Percentiles rank a stretch among this genome's conserved stretches.
Evolutionary conservation across 2,329 filamentous ascomycete species (phyloP).

Genomic region (Aspergillus candidus): DNA sequence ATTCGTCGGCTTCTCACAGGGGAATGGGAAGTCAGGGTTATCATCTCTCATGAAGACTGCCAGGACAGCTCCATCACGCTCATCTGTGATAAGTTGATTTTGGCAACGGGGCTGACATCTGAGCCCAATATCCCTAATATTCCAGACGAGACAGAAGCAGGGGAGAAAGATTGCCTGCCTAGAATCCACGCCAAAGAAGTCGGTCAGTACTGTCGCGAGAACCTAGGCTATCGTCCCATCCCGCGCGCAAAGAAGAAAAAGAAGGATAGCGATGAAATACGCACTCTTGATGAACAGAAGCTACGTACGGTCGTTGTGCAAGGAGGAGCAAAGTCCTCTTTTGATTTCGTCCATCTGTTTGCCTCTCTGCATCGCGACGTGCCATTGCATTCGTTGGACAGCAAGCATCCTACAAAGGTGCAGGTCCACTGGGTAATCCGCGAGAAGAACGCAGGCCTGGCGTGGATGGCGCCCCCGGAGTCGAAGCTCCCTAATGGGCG

Average conservation of each 20-base stretch:
- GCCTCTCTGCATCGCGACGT: slow-evolving; percentile 17
- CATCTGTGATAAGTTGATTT: slow-evolving; percentile 23
- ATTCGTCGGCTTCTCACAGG: slow-evolving; percentile 17
- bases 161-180: neutral
- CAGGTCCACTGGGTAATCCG: slow-evolving; percentile 22
- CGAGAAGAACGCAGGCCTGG: slow-evolving; percentile 14
- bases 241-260: neutral
- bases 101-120: slow-evolving; percentile 24
- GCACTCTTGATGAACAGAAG: neutral
- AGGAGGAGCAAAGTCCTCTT: slow-evolving; percentile 23
- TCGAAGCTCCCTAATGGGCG: slow-evolving; percentile 14
- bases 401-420: slow-evolving; percentile 6
- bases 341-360: slow-evolving; percentile 23
- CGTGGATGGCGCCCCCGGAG: slow-evolving; percentile 20
- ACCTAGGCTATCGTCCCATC: slow-evolving; percentile 18
- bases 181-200: slow-evolving; percentile 20
- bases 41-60: neutral
- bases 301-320: slow-evolving; percentile 17
- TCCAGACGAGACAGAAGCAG: neutral
- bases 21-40: slow-evolving; percentile 20
- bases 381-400: slow-evolving; percentile 7
- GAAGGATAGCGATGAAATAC: neutral
- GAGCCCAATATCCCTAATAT: slow-evolving; percentile 17
- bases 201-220: slow-evolving; percentile 16
- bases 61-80: slow-evolving; percentile 2